Evolutionary conservation across 2,329 filamentous ascomycete species (phyloP), one percentile per base, ranked within the genome.

Genomic region (Dactylella cylindrospora): DNA sequence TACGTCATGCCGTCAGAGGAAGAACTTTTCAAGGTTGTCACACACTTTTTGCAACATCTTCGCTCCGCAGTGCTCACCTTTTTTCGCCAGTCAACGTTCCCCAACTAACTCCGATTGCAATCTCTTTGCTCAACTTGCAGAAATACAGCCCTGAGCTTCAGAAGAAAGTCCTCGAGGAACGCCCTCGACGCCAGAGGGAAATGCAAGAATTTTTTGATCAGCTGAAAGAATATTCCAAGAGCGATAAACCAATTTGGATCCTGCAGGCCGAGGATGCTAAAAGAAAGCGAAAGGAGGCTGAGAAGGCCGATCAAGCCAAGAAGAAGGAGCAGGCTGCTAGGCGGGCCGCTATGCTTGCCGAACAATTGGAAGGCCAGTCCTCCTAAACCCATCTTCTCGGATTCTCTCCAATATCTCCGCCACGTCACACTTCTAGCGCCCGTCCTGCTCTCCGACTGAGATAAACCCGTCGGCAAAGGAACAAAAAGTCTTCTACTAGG

Each of bases 121-220:
- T 9, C n/a, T 31, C 9, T 9, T 31, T 19, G 10, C 22, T 32
- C 22, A 29, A 32, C 2, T 33, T 36, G 32, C 79, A 88, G 76
- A 83, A 80, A 74, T 97, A 97, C 76, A 97, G 91, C 73, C 91
- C 91, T 0, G 93, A 97, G 26, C 80, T 98, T n/a, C 87, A 93
- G 71, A 87, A 88, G 73, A 82, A 86, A 70, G 90, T 87, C 65
- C 76, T 95, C n/a, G 90, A 90, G 73, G 81, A 84, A 57, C 81
- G 89, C 13, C 79, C 85, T 55, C 82, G 86, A 72, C 81, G 81
- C 61, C 83, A 93, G 70, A 80, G 90, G 73, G 90, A 96, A 59
- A 95, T 95, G 69, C 87, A 96, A 71, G 81, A 90, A 52, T 97
- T 95, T 70, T 86, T 96, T 22, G 80, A 71, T 41, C 83, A 84